Base-by-base conservation (phyloP, 176 grass and related monocot species). In the Carex myosuroides region DNA sequence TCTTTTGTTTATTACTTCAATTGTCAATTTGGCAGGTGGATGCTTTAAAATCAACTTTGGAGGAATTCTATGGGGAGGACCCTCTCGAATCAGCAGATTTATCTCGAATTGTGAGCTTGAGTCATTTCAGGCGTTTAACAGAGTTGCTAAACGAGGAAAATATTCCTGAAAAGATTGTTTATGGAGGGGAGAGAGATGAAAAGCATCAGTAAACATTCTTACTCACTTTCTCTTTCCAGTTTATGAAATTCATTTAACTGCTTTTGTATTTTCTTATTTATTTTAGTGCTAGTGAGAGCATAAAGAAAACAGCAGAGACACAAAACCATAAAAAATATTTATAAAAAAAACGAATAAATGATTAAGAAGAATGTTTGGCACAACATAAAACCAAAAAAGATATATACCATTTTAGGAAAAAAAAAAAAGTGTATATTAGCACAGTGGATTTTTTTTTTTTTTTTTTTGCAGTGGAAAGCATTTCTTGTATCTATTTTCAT, bases 11-110 rank as follows among this genome's bases (percentile, higher is more conserved):
- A 29, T 29, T 29, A 29, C 29, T 29, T 29, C 29, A 20, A 48
- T 85, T 29, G 55, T 87, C 57, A 58, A 81, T 74, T 30, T 53
- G 77, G 89, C 79, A 98, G 92, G 89, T 98, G 24, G 91, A 92
- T 22, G 33, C 89, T 65, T 85, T 98, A 6, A 93, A 93, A 59
- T 79, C 87, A 13, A 95, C 91, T 13, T 72, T 95, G 3, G 22
- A 71, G 59, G 85, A 68, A 14, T 91, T 93, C 85, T 89, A 87
- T 66, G 79, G 79, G 29, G 21, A 60, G 59, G 53, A 81, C 30
- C 79, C 79, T 20, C 79, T 68, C 12, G 59, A 66, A 60, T 84
- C 68, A 1, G 92, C 89, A 60, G 42, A 82, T 81, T 83, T 89
- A 83, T 70, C 92, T 2, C 84, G 89, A 71, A 86, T 95, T 17